Evolutionary conservation across 1,284 basidiomycete species (phyloP).

Genomic region (Anthracocystis setariae): DNA sequence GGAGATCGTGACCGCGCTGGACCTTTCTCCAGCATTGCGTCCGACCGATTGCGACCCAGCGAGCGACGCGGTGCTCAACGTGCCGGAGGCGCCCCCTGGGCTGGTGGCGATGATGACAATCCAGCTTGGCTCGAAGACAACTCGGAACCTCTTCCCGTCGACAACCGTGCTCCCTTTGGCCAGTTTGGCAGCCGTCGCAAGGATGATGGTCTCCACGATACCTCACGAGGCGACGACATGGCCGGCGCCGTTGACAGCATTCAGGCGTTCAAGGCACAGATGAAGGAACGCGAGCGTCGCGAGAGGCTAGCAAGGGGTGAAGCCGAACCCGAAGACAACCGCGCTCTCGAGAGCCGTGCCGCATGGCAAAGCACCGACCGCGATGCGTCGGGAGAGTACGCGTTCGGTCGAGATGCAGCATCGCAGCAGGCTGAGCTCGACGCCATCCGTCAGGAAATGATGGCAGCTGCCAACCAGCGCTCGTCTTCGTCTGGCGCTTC

Average conservation of each 20-base stretch:
- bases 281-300: slow-evolving; percentile 82
- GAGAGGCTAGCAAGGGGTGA: slow-evolving; percentile 50
- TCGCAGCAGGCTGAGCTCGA: slow-evolving; percentile 38
- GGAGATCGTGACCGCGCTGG: slow-evolving; percentile 42
- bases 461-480: slow-evolving; percentile 42
- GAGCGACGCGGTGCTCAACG: slow-evolving; percentile 41
- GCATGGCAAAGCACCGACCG: slow-evolving; percentile 20
- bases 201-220: slow-evolving; percentile 23
- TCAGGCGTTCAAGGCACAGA: slow-evolving; percentile 87
- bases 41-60: slow-evolving; percentile 37
- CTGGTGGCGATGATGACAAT: slow-evolving; percentile 77
- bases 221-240: slow-evolving; percentile 19
- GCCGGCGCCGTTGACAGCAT: slow-evolving; percentile 75
- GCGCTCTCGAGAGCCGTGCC: slow-evolving; percentile 4
- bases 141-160: slow-evolving; percentile 42
- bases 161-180: slow-evolving; percentile 47
- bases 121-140: slow-evolving; percentile 94
- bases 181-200: slow-evolving; percentile 67
- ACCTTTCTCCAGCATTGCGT: slow-evolving; percentile 36
- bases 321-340: slow-evolving; percentile 15
- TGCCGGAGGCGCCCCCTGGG: slow-evolving; percentile 44
- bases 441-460: slow-evolving; percentile 43
- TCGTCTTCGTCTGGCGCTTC: slow-evolving; percentile 38
- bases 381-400: slow-evolving; percentile 27
- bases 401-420: slow-evolving; percentile 17